A percentile compares a stretch with the other conserved stretches of the same genome.
These are phyloP conservation scores for Thelephora terrestris DNA, from an alignment of 1,284 basidiomycete species.

Conservation along the genomic window DNA sequence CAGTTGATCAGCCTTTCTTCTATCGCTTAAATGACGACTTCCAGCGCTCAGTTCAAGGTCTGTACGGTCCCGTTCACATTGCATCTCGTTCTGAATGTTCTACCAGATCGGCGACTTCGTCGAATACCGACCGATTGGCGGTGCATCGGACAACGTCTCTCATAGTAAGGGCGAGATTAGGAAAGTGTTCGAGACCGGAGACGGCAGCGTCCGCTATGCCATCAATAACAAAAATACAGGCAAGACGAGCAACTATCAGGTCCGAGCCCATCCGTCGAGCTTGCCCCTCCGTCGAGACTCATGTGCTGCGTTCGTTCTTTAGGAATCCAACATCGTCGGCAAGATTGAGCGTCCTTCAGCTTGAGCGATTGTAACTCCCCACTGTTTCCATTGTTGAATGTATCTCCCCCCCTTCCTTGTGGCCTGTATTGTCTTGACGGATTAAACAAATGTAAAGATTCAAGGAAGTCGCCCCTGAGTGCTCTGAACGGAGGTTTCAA, in stretches of 20 bases:
- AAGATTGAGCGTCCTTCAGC: constrained; percentile 15
- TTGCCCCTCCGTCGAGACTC: neutral
- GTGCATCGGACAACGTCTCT: constrained; percentile 26
- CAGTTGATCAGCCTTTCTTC: too few relatives aligned
- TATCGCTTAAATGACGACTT: too few relatives aligned
- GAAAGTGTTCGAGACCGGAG: constrained; percentile 21
- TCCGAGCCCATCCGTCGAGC: constrained; percentile 4
- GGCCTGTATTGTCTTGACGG: too few relatives aligned
- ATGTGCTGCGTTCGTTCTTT: neutral
- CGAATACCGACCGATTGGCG: constrained; percentile 34
- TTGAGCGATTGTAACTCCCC: too few relatives aligned
- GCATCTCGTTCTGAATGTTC: too few relatives aligned
- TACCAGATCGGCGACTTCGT: constrained; percentile 30
- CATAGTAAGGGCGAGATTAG: constrained; percentile 29
- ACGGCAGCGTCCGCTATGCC: constrained; percentile 22
- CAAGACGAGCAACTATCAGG: constrained; percentile 31
- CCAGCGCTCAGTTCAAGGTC: too few relatives aligned
- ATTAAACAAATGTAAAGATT: too few relatives aligned
- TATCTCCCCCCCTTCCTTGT: too few relatives aligned
- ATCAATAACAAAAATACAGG: constrained; percentile 36
- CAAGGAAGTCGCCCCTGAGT: too few relatives aligned
- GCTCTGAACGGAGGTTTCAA: too few relatives aligned
- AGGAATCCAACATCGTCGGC: constrained; percentile 32
- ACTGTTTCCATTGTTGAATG: too few relatives aligned
- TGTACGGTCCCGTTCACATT: too few relatives aligned